Evolutionary conservation across 2,329 filamentous ascomycete genomes (phyloP).

Genomic region (Zarea fungicola): DNA sequence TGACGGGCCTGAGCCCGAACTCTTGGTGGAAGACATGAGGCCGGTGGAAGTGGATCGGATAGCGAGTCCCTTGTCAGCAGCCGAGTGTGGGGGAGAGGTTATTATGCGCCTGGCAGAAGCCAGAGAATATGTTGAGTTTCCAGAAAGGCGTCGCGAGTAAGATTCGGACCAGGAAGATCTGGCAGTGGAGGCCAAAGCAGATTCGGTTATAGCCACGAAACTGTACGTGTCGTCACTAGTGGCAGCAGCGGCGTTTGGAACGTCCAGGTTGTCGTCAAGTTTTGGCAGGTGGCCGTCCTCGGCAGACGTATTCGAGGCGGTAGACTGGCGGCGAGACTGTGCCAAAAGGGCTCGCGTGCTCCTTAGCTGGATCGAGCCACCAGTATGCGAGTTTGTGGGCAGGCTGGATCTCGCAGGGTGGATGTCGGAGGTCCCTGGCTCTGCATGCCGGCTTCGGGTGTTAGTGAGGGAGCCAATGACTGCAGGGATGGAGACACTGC

Average conservation of each 20-base stretch:
- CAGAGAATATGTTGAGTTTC: constrained; percentile 68
- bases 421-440: constrained; percentile 53
- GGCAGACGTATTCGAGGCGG: constrained; percentile 3
- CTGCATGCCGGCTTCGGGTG: constrained; percentile 54
- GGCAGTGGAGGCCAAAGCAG: constrained; percentile 22
- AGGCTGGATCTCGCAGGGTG: constrained; percentile 56
- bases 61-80: constrained; percentile 42
- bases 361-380: constrained; percentile 12
- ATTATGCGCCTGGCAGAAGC: constrained; percentile 52
- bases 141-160: constrained; percentile 62
- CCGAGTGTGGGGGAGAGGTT: constrained; percentile 43
- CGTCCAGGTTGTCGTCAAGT: neutral
- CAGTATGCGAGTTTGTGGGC: constrained; percentile 47
- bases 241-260: neutral
- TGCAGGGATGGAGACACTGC: constrained; percentile 42
- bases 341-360: constrained; percentile 14
- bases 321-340: constrained; percentile 9
- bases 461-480: constrained; percentile 27
- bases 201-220: constrained; percentile 13
- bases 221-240: neutral
- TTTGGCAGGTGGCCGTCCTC: neutral
- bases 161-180: constrained; percentile 43
- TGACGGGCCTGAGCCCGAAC: constrained; percentile 37
- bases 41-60: constrained; percentile 39
- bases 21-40: constrained; percentile 42